Evolutionary conservation across 2,329 filamentous ascomycete genomes (phyloP), one percentile per base, ranked within the genome.

Genomic region (Scolecobasidium constrictum): DNA sequence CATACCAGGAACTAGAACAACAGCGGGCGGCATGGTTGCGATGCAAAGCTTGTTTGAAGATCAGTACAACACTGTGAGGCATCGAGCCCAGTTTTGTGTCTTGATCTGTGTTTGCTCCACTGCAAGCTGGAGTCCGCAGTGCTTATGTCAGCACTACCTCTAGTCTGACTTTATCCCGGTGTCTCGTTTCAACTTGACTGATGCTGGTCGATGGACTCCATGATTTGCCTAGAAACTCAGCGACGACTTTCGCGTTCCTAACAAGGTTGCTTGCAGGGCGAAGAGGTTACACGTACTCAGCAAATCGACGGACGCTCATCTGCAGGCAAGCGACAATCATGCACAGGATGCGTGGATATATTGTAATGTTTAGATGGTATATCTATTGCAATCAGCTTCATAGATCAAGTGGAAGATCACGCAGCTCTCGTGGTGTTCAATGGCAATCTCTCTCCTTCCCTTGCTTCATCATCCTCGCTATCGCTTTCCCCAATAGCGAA

Each of bases 401-500:
- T n/a, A n/a, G n/a, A n/a, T n/a, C n/a, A n/a, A n/a, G n/a, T n/a
- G n/a, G n/a, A n/a, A n/a, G n/a, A n/a, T n/a, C n/a, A n/a, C n/a
- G n/a, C n/a, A n/a, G n/a, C n/a, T n/a, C n/a, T n/a, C n/a, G n/a
- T n/a, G n/a, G n/a, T n/a, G n/a, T n/a, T n/a, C n/a, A 44, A 18
- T 11, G 42, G 42, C 15, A 44, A 12, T 18, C 42, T 33, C 11
- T 45, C 43, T 22, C 17, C 13, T 23, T 44, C 42, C 21, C 19
- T 35, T n/a, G n/a, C n/a, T 11, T 45, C 43, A 15, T 18, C 21
- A 9, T 26, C 40, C 5, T 42, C 40, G 33, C n/a, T 31, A 9
- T 36, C 35, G 35, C 16, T 26, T 18, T 45, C 38, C 12, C 38
- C 43, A 40, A 45, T 15, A 17, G 35, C 43, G 26, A 40, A 44